Base-by-base conservation (phyloP, 2,329 filamentous ascomycete genomes). In the Nigrospora osmanthi region DNA sequence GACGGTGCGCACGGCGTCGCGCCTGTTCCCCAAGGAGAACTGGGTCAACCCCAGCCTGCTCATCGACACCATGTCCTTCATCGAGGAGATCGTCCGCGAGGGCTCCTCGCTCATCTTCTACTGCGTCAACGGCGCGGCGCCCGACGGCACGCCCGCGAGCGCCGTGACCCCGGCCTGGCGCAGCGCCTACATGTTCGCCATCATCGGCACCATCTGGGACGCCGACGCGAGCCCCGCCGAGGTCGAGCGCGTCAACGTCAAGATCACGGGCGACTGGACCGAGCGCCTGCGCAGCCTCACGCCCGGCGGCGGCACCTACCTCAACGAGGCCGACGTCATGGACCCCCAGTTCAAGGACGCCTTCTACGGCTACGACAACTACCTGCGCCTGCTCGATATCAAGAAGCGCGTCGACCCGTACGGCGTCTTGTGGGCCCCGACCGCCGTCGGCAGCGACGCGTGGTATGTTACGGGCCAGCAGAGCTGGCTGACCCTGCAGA, bases 101-200 rank as follows among this genome's bases (percentile, higher is more conserved):
- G 59, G 59, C 10, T 61, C 64, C 2, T 54, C 57, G 32, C 56
- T 67, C 17, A 45, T 55, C 12, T 50, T 45, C 0, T 58, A 63
- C 43, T 53, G 52, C 12, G 58, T 62, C 37, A 54, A 54, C 32
- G 47, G 48, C 0, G 52, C 39, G 9, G 52, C 52, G n/a, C 47
- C 51, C 9, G 46, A 45, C 0, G 51, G 31, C n/a, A 44, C 59
- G 11, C 47, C 54, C 6, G 54, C 58, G 35, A 68, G 64, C 16
- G 60, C 66, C 6, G 56, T 65, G n/a, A 67, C 66, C 42, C 69
- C 69, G 1, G 69, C 68, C 1, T 73, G 69, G 69, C 58, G 71
- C n/a, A 58, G 58, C 3, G 60, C 62, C 11, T 49, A 55, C 39
- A 57, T 65, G 56, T 61, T 61, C 43, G 50, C 47, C 41, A 64